A percentile compares a stretch with the other conserved stretches of the same genome.
phyloP scores from a whole-genome alignment of 768 basidiomycete species.

The Kwoniella sp. region DNA sequence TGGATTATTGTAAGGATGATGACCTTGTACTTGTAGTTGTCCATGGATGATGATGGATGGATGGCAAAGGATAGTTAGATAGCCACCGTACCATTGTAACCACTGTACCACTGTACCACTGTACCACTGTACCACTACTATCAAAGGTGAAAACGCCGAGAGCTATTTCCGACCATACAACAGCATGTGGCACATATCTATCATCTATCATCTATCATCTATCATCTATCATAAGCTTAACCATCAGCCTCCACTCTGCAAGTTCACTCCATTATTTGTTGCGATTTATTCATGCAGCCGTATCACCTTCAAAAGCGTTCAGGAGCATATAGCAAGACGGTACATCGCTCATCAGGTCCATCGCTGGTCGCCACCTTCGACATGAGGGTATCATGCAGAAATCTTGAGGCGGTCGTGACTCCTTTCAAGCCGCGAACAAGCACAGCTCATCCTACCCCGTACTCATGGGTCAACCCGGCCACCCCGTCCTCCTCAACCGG shows the following conservation, averaged over 20 bases:
- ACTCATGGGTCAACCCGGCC: slow-evolving; percentile 37
- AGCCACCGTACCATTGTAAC: not conserved
- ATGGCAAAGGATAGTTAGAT: not conserved
- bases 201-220: too few species aligned
- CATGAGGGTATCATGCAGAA: slow-evolving; percentile 18
- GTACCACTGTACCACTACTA: too few species aligned
- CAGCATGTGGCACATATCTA: slow-evolving; percentile 22
- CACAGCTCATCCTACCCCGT: slow-evolving; percentile 28
- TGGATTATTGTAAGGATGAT: too few species aligned
- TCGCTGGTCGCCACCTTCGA: not conserved
- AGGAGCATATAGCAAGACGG: too few species aligned
- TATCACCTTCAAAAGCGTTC: too few species aligned
- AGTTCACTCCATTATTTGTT: slow-evolving; percentile 10
- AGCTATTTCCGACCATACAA: slow-evolving; percentile 11
- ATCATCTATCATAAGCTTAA: too few species aligned
- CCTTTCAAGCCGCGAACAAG: slow-evolving; percentile 19
- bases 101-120: too few species aligned
- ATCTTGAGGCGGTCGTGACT: slow-evolving; percentile 9
- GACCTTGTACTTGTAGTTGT: too few species aligned
- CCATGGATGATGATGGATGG: slow-evolving; percentile 8
- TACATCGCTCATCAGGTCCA: not conserved
- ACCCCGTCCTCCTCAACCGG: slow-evolving; percentile 25
- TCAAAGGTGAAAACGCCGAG: slow-evolving; percentile 25
- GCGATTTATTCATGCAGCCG: too few species aligned
- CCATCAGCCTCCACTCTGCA: slow-evolving; percentile 9